These are phyloP conservation scores for Lagerstroemia speciosa DNA, from an alignment of 345 rosid species.

Conservation along the genomic window DNA sequence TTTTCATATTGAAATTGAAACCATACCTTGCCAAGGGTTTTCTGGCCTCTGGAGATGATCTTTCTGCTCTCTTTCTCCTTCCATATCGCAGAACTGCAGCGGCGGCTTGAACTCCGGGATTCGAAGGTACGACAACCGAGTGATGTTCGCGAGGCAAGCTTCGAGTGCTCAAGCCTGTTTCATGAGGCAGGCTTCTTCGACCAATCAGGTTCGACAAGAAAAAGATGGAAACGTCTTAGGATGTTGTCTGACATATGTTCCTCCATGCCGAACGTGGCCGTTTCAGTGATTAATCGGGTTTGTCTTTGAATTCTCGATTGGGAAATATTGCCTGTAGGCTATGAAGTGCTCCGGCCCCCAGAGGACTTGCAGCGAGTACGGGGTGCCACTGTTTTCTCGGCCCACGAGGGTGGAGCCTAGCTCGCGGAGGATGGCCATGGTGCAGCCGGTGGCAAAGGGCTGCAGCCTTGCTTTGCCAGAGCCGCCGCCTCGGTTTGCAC, in stretches of 20 bases:
- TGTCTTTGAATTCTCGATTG: constrained; percentile 1
- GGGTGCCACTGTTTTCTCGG: constrained; percentile 41
- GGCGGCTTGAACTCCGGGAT: constrained; percentile 47
- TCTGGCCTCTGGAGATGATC: neutral
- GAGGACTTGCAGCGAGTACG: constrained; percentile 16
- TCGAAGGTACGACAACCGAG: constrained; percentile 45
- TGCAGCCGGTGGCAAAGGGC: constrained; percentile 13
- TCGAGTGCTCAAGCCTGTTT: constrained; percentile 51
- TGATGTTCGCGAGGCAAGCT: constrained; percentile 59
- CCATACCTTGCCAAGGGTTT: neutral
- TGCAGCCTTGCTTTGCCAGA: constrained; percentile 13
- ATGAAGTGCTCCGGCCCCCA: constrained; percentile 10
- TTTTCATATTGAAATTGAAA: neutral
- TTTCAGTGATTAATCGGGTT: neutral
- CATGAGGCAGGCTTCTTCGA: constrained; percentile 54
- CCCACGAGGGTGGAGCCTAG: constrained; percentile 26
- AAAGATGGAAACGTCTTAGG: neutral
- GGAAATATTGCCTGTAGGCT: neutral
- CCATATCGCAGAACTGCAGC: constrained; percentile 56
- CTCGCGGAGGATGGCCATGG: constrained; percentile 3
- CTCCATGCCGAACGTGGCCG: neutral
- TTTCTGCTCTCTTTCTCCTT: too few species aligned
- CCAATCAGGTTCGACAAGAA: constrained; percentile 37
- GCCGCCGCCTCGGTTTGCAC: constrained; percentile 33
- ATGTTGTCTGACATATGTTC: neutral